phyloP scores from a whole-genome alignment of 2,329 filamentous ascomycete genomes.

The Scedosporium aurantiacum region DNA sequence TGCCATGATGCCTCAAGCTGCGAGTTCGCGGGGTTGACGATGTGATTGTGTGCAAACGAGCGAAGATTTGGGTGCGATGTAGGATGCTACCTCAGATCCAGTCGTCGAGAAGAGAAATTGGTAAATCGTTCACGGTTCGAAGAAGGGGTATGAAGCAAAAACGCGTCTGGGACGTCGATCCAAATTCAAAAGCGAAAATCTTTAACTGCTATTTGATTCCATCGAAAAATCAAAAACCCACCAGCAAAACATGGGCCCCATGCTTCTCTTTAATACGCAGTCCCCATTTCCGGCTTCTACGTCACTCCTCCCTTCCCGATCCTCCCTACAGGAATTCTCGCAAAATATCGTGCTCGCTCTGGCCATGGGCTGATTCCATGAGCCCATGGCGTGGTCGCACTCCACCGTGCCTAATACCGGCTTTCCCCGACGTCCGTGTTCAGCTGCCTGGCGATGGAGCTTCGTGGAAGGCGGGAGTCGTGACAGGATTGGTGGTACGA shows the following conservation, averaged over 20 bases:
- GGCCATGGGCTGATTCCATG: not conserved
- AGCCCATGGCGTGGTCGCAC: conserved; percentile 3
- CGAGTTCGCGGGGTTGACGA: not conserved
- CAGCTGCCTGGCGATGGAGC: not conserved
- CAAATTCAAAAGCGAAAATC: not conserved
- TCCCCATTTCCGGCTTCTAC: not conserved
- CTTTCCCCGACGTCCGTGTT: not conserved
- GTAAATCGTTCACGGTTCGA: no score
- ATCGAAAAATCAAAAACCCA: not conserved
- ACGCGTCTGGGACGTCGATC: not conserved
- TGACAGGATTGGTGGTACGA: not conserved
- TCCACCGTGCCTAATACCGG: not conserved
- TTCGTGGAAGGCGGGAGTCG: not conserved
- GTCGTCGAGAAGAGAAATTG: no score
- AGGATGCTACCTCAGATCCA: not conserved
- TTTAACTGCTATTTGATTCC: not conserved
- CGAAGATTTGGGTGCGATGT: not conserved
- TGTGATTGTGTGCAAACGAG: not conserved
- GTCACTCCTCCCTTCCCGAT: not conserved
- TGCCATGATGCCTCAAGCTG: not conserved
- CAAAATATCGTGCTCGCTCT: not conserved
- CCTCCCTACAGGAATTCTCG: not conserved
- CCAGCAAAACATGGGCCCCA: not conserved
- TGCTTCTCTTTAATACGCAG: not conserved
- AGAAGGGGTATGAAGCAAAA: no score